These are phyloP conservation scores for Knufia petricola DNA, from an alignment of 2,329 filamentous ascomycete species.

Conservation along the genomic window DNA sequence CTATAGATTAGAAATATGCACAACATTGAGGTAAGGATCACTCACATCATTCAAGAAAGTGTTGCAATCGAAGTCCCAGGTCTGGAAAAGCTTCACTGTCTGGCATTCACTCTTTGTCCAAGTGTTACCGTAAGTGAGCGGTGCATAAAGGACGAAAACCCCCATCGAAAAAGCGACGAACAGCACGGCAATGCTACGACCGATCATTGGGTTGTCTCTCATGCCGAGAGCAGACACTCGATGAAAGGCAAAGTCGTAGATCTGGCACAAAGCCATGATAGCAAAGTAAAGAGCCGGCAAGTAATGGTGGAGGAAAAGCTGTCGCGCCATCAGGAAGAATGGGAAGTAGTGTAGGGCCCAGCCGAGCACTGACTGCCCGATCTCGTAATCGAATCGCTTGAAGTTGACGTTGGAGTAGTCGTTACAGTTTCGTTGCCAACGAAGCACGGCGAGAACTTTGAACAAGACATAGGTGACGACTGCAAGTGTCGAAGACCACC, in stretches of 20 bases:
- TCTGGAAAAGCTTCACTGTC: constrained; percentile 72
- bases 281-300: constrained; percentile 95
- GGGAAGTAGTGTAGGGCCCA: constrained; percentile 99
- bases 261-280: constrained; percentile 77
- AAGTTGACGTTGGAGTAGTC: constrained; percentile 77
- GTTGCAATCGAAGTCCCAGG: constrained; percentile 98
- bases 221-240: constrained; percentile 61
- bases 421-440: constrained; percentile 87
- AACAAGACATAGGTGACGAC: constrained; percentile 69
- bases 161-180: constrained; percentile 67
- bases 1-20: constrained; percentile 8
- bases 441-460: constrained; percentile 76
- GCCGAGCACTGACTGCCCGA: constrained; percentile 78
- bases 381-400: constrained; percentile 96
- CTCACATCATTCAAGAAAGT: constrained; percentile 80
- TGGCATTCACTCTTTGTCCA: constrained; percentile 89
- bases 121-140: constrained; percentile 81
- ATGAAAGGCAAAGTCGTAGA: constrained; percentile 73
- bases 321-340: constrained; percentile 95
- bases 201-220: constrained; percentile 60
- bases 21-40: constrained; percentile 25
- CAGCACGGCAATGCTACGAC: constrained; percentile 60
- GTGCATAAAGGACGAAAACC: constrained; percentile 76
- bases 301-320: constrained; percentile 97
- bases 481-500: constrained; percentile 78